Percentiles rank a stretch among this genome's conserved stretches.
phyloP scores from a whole-genome alignment of 2,329 filamentous ascomycete genomes.

The Xylariaceae sp. region DNA sequence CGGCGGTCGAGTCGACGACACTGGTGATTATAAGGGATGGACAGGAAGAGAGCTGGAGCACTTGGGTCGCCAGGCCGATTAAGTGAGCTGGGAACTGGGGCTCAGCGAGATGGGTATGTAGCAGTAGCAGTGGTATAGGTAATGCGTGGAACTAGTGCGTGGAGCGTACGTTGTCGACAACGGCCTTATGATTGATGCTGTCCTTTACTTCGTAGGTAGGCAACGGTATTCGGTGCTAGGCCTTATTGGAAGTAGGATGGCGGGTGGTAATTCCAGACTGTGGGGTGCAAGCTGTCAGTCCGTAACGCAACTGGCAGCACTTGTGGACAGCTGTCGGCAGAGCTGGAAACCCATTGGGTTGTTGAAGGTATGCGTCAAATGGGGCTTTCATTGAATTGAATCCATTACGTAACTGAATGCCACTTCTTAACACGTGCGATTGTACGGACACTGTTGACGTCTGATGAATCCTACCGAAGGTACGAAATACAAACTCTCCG shows the following conservation, averaged over 20 bases:
- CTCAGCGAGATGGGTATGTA: slow-evolving; percentile 1
- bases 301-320: slow-evolving; percentile 15
- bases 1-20: slow-evolving; percentile 26
- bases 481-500: too few species aligned
- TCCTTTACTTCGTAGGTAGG: slow-evolving; percentile 18
- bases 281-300: slow-evolving; percentile 11
- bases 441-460: too few species aligned
- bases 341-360: too few species aligned
- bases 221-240: slow-evolving; percentile 12
- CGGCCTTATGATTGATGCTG: slow-evolving; percentile 17
- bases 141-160: not conserved
- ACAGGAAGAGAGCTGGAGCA: not conserved
- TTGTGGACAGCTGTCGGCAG: not conserved
- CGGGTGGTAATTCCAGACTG: slow-evolving; percentile 21
- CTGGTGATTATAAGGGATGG: slow-evolving; percentile 2
- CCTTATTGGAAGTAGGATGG: slow-evolving; percentile 22
- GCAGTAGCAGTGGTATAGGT: slow-evolving; percentile 6
- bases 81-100: slow-evolving; percentile 2
- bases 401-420: not conserved
- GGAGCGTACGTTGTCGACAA: slow-evolving; percentile 18
- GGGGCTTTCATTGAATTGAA: not conserved
- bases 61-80: slow-evolving; percentile 13
- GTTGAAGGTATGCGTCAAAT: not conserved
- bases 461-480: too few species aligned
- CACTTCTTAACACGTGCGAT: not conserved